Evolutionary conservation across 2,329 filamentous ascomycete genomes (phyloP), one percentile per base, ranked within the genome.

Genomic region (Balansia obtecta): DNA sequence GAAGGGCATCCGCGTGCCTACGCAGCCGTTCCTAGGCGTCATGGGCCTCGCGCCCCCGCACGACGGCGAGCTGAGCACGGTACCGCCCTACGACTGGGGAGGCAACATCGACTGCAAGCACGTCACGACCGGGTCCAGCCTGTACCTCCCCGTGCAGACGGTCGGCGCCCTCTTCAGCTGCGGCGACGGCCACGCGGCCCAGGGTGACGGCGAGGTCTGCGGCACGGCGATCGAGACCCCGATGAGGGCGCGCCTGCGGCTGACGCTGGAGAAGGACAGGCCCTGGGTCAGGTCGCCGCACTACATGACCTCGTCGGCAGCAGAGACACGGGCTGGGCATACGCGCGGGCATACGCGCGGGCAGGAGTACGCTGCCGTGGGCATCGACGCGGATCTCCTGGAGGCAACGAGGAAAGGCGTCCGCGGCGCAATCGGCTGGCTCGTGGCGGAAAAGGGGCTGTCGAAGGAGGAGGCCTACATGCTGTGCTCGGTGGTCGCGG

Each of bases 1-100:
- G n/a, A n/a, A n/a, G 45, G 70, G 70, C 18, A 70, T 78, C 51
- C 68, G 67, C 3, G 65, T 79, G n/a, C 73, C 74, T 1, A 63
- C 75, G 11, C 63, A 68, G 20, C 75, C 75, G 0, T 78, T 77
- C 58, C 63, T n/a, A n/a, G n/a, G 75, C 18, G 68, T 75, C 32
- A 71, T 77, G 54, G 75, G 74, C 33, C 63, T 78, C 5, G 74
- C 75, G n/a, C n/a, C n/a, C n/a, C n/a, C n/a, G n/a, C n/a, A n/a
- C n/a, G n/a, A n/a, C n/a, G n/a, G n/a, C n/a, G n/a, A n/a, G n/a
- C n/a, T n/a, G n/a, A n/a, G n/a, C n/a, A n/a, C n/a, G n/a, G n/a
- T n/a, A n/a, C n/a, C n/a, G n/a, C n/a, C n/a, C n/a, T n/a, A n/a
- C n/a, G n/a, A n/a, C n/a, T n/a, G n/a, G n/a, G n/a, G n/a, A n/a